Evolutionary conservation across 208 protist species (phyloP).

Genomic region (Trypanosoma vivax): DNA sequence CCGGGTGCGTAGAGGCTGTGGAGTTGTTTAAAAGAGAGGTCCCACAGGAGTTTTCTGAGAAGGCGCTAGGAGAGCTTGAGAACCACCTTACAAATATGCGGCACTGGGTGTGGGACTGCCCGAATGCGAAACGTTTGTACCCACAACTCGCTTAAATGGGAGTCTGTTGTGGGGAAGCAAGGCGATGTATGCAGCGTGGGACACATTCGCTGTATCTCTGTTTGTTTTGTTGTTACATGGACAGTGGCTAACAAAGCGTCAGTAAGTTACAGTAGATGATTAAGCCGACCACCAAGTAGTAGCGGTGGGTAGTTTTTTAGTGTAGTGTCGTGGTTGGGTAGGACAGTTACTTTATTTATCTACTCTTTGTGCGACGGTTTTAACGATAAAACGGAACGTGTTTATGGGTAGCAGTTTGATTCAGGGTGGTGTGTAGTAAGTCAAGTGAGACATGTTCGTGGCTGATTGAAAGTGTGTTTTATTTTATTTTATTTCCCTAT

Average conservation of each 20-base stretch:
- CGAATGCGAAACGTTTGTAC: conserved; percentile 85
- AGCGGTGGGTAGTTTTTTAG: too few relatives aligned
- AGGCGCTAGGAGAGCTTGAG: conserved; percentile 78
- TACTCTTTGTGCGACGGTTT: conserved; percentile 20
- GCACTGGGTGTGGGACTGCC: conserved; percentile 87
- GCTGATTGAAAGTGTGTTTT: too few relatives aligned
- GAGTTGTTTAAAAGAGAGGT: conserved; percentile 72
- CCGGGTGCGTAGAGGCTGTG: conserved; percentile 73
- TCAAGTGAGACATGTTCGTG: conserved; percentile 31
- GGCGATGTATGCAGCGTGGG: not conserved
- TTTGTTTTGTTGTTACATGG: too few relatives aligned
- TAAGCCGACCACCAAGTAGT: too few relatives aligned
- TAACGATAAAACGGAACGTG: conserved; percentile 59
- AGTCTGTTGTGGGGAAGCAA: not conserved
- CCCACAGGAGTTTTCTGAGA: conserved; percentile 67
- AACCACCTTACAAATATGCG: conserved; percentile 73
- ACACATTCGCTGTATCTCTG: too few relatives aligned
- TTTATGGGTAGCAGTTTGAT: conserved; percentile 69
- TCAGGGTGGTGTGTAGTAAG: conserved; percentile 8
- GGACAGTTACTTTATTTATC: conserved; percentile 16
- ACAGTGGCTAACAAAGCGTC: too few relatives aligned
- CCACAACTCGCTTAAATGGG: conserved; percentile 24
- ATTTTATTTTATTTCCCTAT: too few relatives aligned
- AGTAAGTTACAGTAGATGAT: too few relatives aligned
- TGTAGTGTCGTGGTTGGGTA: too few relatives aligned